phyloP scores from a whole-genome alignment of 306 rosid species.

The Astragalus membranaceus region DNA sequence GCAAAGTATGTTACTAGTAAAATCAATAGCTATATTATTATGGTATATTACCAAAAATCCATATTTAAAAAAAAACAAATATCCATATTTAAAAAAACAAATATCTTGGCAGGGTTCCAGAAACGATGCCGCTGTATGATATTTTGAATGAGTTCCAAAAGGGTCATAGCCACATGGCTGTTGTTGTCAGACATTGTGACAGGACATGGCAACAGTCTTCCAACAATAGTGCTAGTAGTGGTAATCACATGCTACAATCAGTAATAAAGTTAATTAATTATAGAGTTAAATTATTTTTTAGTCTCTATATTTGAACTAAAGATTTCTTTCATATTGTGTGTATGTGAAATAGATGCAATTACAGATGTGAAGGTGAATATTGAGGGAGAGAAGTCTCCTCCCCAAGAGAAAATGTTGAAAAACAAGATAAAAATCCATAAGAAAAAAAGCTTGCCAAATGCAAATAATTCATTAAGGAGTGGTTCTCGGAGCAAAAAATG shows the following conservation, averaged over 20 bases:
- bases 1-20: not conserved
- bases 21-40: not conserved
- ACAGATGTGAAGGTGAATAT: constrained; percentile 62
- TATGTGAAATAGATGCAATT: constrained; percentile 26
- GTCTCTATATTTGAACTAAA: not conserved
- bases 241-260: constrained; percentile 29
- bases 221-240: constrained; percentile 35
- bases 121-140: constrained; percentile 75
- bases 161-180: constrained; percentile 99
- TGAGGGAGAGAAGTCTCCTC: constrained; percentile 53
- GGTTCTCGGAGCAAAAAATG: constrained; percentile 76
- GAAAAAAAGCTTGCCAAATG: constrained; percentile 67
- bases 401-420: constrained; percentile 47
- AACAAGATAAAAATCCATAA: constrained; percentile 55
- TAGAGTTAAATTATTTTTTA: not conserved
- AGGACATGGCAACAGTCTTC: constrained; percentile 34
- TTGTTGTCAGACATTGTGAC: constrained; percentile 47
- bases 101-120: constrained; percentile 54
- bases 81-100: too few relatives aligned
- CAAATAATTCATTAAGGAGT: constrained; percentile 32
- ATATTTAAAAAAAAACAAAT: too few relatives aligned
- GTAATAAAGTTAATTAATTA: not conserved
- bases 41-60: not conserved
- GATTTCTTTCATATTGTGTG: not conserved
- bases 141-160: constrained; percentile 93